Base-by-base conservation (phyloP, 106 monocot genomes). In the Allium cepa region DNA sequence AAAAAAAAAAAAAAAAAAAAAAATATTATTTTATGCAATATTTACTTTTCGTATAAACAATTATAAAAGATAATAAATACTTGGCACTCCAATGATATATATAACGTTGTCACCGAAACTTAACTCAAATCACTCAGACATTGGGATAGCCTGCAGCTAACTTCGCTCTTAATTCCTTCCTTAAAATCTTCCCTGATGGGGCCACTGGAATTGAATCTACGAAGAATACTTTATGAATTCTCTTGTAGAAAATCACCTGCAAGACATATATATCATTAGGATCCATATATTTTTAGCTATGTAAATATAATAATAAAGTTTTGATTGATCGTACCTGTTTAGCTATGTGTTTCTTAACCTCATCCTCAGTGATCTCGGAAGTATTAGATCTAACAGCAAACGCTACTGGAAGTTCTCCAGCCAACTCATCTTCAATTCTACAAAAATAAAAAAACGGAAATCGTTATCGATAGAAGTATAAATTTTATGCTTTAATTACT, bases 401-500 rank as follows among this genome's bases (percentile, higher is more conserved):
- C 2, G 91, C 87, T 11, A 92, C 87, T 0, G 91, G 91, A 17
- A 87, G 57, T 62, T 92, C 91, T 1, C 91, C 87, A 0, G 82
- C 77, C 10, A 63, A 12, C 18, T 84, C 87, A 56, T 82, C 84
- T 67, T 84, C 76, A 77, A 84, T 75, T 11, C 91, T 92, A 73
- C n/a, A 71, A 52, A 9, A 17, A 55, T 55, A 11, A 55, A 55
- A 55, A 55, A 12, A 12, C 7, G 15, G 15, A 55, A 55, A 8
- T 36, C 36, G 36, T 36, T 36, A 36, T 36, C 5, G 36, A 36
- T 36, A 36, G 36, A 36, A 5, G 36, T 5, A 5, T 36, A 36
- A 36, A 1, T 4, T 36, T 36, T 36, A 36, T 36, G 36, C 36
- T 36, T 22, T 36, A 36, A 36, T 36, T 36, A 36, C 36, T 36